These are phyloP conservation scores for Stagonosporopsis vannaccii DNA, from an alignment of 2,329 filamentous ascomycete species.

Conservation along the genomic window DNA sequence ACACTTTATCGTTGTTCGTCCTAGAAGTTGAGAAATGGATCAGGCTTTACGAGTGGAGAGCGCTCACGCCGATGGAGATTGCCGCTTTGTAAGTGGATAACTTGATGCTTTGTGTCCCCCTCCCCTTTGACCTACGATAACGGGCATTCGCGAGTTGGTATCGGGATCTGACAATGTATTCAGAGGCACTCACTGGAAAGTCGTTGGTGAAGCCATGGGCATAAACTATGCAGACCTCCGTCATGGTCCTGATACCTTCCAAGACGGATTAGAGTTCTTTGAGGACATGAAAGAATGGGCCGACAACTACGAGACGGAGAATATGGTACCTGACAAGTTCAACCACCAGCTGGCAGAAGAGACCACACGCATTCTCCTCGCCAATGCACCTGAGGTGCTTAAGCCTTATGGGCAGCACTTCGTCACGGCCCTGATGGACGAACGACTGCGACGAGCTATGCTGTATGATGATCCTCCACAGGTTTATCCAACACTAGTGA, in stretches of 20 bases:
- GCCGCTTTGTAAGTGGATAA: slow-evolving; percentile 60
- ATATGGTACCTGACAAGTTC: slow-evolving; percentile 59
- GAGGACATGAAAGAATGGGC: slow-evolving; percentile 61
- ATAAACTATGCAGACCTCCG: slow-evolving; percentile 61
- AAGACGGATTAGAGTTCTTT: slow-evolving; percentile 61
- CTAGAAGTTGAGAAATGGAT: slow-evolving; percentile 71
- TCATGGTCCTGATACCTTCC: slow-evolving; percentile 50
- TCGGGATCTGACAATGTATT: not conserved
- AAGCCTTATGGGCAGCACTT: slow-evolving; percentile 57
- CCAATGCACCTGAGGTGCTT: slow-evolving; percentile 59
- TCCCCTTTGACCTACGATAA: not conserved
- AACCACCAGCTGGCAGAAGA: slow-evolving; percentile 60
- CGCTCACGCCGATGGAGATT: slow-evolving; percentile 69
- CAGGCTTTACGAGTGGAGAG: slow-evolving; percentile 72
- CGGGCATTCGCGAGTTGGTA: not conserved
- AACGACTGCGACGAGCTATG: slow-evolving; percentile 70
- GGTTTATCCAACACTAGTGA: slow-evolving; percentile 51
- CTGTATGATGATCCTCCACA: slow-evolving; percentile 49
- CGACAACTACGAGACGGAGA: slow-evolving; percentile 63
- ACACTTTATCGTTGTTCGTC: slow-evolving; percentile 71
- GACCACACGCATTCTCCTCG: slow-evolving; percentile 68
- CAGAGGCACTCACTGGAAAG: slow-evolving; percentile 72
- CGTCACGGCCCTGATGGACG: slow-evolving; percentile 68
- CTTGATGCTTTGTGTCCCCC: too few species aligned
- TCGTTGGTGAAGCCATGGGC: slow-evolving; percentile 72